Evolutionary conservation across 2,329 filamentous ascomycete genomes (phyloP).

Genomic region (Monosporascus sp.): DNA sequence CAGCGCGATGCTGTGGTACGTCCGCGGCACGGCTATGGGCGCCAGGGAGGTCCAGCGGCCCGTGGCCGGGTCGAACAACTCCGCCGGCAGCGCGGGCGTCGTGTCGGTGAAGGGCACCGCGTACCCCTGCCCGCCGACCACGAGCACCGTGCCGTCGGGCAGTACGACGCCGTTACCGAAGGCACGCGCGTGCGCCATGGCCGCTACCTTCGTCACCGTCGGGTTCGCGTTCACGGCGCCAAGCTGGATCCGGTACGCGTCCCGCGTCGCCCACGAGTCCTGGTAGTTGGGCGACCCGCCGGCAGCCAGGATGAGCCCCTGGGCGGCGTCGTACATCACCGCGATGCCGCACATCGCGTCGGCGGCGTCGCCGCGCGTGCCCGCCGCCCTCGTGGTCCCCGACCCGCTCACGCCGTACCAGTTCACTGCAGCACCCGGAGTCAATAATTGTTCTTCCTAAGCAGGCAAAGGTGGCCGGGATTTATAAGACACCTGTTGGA

Average conservation of each 20-base stretch:
- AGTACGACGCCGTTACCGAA: slow-evolving; percentile 38
- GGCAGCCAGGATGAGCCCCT: slow-evolving; percentile 44
- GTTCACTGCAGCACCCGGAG: slow-evolving; percentile 31
- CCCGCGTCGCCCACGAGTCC: slow-evolving; percentile 30
- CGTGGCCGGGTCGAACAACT: slow-evolving; percentile 34
- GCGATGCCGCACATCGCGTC: slow-evolving; percentile 48
- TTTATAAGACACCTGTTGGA: too few species aligned
- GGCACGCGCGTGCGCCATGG: slow-evolving; percentile 32
- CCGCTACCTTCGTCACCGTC: slow-evolving; percentile 25
- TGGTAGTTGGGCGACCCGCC: slow-evolving; percentile 43
- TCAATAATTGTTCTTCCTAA: too few species aligned
- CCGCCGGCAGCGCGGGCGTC: slow-evolving; percentile 29
- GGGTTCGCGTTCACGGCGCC: slow-evolving; percentile 15
- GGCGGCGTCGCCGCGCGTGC: slow-evolving; percentile 34
- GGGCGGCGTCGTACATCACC: slow-evolving; percentile 47
- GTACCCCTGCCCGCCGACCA: slow-evolving; percentile 34
- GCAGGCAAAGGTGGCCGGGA: too few species aligned
- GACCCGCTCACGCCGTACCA: slow-evolving; percentile 43
- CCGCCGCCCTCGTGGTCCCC: slow-evolving; percentile 35
- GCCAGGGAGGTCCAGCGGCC: slow-evolving; percentile 29
- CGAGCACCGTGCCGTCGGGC: slow-evolving; percentile 36
- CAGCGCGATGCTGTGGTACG: slow-evolving; percentile 39
- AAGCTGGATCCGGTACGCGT: slow-evolving; percentile 42
- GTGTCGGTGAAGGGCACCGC: slow-evolving; percentile 34
- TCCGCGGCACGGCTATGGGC: slow-evolving; percentile 29